Conservation (phyloP, 2,329 filamentous ascomycete species). For the Colletotrichum eremochloae region DNA sequence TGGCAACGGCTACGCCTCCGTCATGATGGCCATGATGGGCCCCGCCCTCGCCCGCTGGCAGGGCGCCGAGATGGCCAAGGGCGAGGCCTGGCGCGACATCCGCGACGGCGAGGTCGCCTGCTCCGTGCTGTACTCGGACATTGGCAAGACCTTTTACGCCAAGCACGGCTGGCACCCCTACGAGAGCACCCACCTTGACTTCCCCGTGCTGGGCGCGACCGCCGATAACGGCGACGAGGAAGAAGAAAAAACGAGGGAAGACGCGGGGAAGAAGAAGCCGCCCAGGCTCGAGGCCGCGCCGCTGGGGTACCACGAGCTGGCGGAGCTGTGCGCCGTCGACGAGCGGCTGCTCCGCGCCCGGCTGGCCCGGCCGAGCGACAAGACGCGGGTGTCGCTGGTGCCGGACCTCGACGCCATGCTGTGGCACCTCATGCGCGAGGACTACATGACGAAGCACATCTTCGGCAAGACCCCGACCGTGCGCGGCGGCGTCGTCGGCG, state of each 20-base stretch:
- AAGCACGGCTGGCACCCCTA: conserved; percentile 82
- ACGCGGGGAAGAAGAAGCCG: neutral
- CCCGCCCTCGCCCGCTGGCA: conserved; percentile 55
- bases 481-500: conserved; percentile 77
- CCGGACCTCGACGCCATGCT: conserved; percentile 76
- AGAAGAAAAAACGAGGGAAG: neutral
- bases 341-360: conserved; percentile 70
- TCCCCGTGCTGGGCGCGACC: conserved; percentile 58
- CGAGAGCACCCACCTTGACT: conserved; percentile 77
- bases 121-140: conserved; percentile 88
- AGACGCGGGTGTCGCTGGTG: conserved; percentile 73
- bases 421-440: conserved; percentile 87
- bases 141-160: conserved; percentile 86
- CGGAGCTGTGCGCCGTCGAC: conserved; percentile 73
- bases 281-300: conserved; percentile 50
- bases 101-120: conserved; percentile 63
- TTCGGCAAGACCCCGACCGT: conserved; percentile 68
- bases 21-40: conserved; percentile 79
- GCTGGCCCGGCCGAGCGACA: conserved; percentile 58
- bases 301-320: conserved; percentile 72
- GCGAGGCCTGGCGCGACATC: conserved; percentile 44
- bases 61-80: conserved; percentile 42
- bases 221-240: too few relatives aligned
- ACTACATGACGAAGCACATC: conserved; percentile 78
- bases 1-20: conserved; percentile 80